These are phyloP conservation scores for Dipodascus geniculatus DNA, from an alignment of 805 yeast genomes.

Conservation along the genomic window DNA sequence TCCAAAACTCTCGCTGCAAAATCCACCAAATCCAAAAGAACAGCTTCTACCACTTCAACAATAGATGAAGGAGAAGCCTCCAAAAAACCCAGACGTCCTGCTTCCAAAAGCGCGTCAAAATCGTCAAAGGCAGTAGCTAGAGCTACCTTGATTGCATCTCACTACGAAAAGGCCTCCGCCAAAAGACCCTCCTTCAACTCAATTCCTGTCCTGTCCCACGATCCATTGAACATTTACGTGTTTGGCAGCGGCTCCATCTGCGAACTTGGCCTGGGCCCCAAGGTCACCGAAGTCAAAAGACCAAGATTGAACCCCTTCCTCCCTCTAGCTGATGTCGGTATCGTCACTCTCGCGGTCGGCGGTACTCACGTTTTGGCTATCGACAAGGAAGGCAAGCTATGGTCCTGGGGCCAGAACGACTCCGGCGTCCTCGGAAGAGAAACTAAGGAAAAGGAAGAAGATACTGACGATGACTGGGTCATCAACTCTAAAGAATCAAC, in stretches of 20 bases:
- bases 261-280: constrained; percentile 95
- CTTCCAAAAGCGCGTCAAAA: background rate
- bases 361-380: constrained; percentile 90
- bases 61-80: background rate
- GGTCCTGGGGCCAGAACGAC: constrained; percentile 99
- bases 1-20: background rate
- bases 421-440: constrained; percentile 85
- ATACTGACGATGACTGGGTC: constrained; percentile 53
- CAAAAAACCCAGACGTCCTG: background rate
- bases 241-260: constrained; percentile 98
- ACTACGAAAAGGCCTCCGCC: constrained; percentile 2
- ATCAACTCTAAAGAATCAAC: constrained; percentile 83
- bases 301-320: constrained; percentile 83
- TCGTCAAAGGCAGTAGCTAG: background rate
- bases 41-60: background rate
- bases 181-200: constrained; percentile 9
- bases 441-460: constrained; percentile 55
- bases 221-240: constrained; percentile 65
- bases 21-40: background rate
- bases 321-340: constrained; percentile 46
- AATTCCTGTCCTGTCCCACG: constrained; percentile 26
- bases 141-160: background rate
- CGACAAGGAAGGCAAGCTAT: constrained; percentile 63
- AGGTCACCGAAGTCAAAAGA: constrained; percentile 86
- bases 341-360: constrained; percentile 85